Conservation (phyloP, 1,139 yeast species). For the Pichia sp. region DNA sequence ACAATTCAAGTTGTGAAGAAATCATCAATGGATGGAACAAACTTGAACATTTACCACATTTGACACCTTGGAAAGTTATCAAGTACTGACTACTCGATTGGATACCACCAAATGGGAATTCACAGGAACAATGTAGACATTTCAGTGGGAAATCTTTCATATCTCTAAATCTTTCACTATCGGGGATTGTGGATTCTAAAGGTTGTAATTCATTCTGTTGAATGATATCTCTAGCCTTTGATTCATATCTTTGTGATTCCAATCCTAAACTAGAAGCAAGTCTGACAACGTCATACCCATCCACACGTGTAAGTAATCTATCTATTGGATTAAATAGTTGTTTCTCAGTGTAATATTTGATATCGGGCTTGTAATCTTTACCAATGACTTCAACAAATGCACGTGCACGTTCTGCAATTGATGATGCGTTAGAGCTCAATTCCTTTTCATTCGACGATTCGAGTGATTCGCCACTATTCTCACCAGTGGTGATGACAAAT, state of each 20-base stretch:
- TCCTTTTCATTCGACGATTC: slow-evolving; percentile 19
- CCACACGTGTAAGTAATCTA: slow-evolving; percentile 77
- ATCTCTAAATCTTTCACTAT: slow-evolving; percentile 72
- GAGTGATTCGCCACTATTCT: slow-evolving; percentile 19
- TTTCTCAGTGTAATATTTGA: slow-evolving; percentile 72
- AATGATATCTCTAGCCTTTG: slow-evolving; percentile 33
- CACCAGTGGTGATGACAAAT: slow-evolving; percentile 54
- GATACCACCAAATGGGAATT: slow-evolving; percentile 70
- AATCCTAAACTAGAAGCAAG: slow-evolving; percentile 74
- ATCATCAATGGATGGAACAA: slow-evolving; percentile 47
- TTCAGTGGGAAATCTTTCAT: slow-evolving; percentile 47
- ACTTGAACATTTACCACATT: slow-evolving; percentile 54
- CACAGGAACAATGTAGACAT: slow-evolving; percentile 54
- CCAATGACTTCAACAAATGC: slow-evolving; percentile 62
- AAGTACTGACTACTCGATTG: slow-evolving; percentile 52
- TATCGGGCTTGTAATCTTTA: slow-evolving; percentile 55
- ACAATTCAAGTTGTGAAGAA: slow-evolving; percentile 65
- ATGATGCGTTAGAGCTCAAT: too few relatives aligned
- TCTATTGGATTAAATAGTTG: slow-evolving; percentile 91
- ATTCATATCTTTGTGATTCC: slow-evolving; percentile 58
- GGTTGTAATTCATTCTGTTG: slow-evolving; percentile 51
- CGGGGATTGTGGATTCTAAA: slow-evolving; percentile 75
- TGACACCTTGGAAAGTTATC: slow-evolving; percentile 62
- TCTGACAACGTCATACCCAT: slow-evolving; percentile 77
- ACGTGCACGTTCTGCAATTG: slow-evolving; percentile 71